Conservation (phyloP, 768 basidiomycete species). For the Amanita jacksonii region DNA sequence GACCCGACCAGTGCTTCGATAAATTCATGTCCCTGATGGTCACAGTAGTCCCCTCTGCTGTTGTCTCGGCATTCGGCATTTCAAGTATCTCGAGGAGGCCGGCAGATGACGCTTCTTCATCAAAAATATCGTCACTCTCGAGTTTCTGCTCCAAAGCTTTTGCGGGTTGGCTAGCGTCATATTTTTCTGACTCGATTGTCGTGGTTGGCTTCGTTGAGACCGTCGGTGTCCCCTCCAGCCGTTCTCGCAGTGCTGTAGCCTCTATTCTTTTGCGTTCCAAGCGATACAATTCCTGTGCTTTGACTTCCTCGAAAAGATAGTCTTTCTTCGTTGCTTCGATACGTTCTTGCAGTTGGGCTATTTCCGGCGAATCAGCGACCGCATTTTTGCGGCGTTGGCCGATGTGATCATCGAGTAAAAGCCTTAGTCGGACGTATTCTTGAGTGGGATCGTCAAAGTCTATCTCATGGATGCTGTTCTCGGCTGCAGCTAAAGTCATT, state of each 20-base stretch:
- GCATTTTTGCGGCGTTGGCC: slow-evolving; percentile 19
- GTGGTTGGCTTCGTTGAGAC: neutral
- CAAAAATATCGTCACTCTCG: slow-evolving; percentile 10
- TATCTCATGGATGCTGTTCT: neutral
- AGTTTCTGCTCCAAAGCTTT: slow-evolving; percentile 7
- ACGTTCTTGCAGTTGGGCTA: slow-evolving; percentile 30
- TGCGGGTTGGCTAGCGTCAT: neutral
- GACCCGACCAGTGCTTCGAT: slow-evolving; percentile 78
- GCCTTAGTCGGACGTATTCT: slow-evolving; percentile 53
- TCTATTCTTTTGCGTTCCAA: slow-evolving; percentile 44
- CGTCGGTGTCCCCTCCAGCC: slow-evolving; percentile 14
- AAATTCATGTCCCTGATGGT: slow-evolving; percentile 62
- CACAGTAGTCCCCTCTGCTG: slow-evolving; percentile 42
- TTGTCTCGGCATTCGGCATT: slow-evolving; percentile 47
- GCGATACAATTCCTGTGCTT: slow-evolving; percentile 51
- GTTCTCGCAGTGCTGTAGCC: slow-evolving; percentile 31
- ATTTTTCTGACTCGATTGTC: neutral
- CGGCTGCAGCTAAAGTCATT: neutral
- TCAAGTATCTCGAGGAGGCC: slow-evolving; percentile 68
- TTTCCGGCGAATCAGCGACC: slow-evolving; percentile 13
- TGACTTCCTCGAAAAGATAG: slow-evolving; percentile 64
- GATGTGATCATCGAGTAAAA: slow-evolving; percentile 41
- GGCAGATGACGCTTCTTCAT: slow-evolving; percentile 39
- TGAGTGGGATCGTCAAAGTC: slow-evolving; percentile 47
- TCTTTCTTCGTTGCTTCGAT: slow-evolving; percentile 39